phyloP scores from a whole-genome alignment of 192 early-diverging fungal species.

The Coemansia sp. region DNA sequence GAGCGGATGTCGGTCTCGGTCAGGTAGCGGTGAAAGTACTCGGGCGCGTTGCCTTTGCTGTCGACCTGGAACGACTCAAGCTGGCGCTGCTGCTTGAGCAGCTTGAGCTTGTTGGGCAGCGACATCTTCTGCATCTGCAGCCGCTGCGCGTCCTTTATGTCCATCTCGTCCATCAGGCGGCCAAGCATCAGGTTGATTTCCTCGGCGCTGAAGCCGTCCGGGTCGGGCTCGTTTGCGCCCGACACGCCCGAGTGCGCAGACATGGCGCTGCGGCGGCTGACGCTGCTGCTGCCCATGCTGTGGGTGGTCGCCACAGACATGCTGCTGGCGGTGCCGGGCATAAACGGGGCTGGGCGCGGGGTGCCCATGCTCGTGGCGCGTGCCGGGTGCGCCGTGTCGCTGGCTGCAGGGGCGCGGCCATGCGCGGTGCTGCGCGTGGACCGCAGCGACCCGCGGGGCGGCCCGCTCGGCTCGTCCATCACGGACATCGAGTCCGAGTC shows the following conservation, averaged over 20 bases:
- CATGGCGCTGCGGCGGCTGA: slow-evolving; percentile 23
- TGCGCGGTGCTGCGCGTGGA: slow-evolving; percentile 40
- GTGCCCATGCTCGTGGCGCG: slow-evolving; percentile 27
- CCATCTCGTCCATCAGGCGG: slow-evolving; percentile 56
- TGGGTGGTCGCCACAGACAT: slow-evolving; percentile 13
- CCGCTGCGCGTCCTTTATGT: slow-evolving; percentile 50
- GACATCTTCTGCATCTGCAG: slow-evolving; percentile 55
- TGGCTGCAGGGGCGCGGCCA: slow-evolving; percentile 1
- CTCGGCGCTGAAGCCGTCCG: slow-evolving; percentile 37
- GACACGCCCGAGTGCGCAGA: background rate
- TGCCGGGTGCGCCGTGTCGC: slow-evolving; percentile 18
- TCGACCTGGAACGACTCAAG: slow-evolving; percentile 49
- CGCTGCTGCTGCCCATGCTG: slow-evolving; percentile 12
- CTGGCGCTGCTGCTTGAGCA: slow-evolving; percentile 53
- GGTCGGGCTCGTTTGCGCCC: slow-evolving; percentile 11
- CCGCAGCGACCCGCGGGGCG: slow-evolving; percentile 43
- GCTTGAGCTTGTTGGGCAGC: slow-evolving; percentile 49
- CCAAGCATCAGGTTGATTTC: slow-evolving; percentile 54
- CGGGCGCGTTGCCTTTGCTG: slow-evolving; percentile 52
- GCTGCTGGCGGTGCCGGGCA: slow-evolving; percentile 18
- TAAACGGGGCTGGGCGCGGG: slow-evolving; percentile 17
- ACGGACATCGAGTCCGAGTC: slow-evolving; percentile 21
- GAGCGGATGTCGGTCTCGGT: slow-evolving; percentile 50
- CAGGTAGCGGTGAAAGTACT: slow-evolving; percentile 53
- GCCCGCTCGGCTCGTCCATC: slow-evolving; percentile 10